A percentile compares a stretch with the other conserved stretches of the same genome.
phyloP scores from a whole-genome alignment of 805 yeast species.

The Danielozyma ontarioensis region DNA sequence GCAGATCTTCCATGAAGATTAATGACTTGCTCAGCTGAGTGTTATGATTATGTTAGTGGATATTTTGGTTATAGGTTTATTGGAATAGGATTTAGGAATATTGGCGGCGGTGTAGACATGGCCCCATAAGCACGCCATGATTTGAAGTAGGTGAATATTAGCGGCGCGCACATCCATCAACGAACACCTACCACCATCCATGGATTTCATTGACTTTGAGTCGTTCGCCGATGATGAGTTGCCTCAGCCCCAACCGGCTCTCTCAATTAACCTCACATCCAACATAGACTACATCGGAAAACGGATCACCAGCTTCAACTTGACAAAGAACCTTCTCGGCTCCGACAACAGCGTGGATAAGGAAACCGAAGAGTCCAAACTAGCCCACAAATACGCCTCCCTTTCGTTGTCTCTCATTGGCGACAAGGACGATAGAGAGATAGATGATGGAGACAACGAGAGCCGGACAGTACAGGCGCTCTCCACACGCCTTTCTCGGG shows the following conservation, averaged over 20 bases:
- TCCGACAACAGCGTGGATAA: constrained; percentile 10
- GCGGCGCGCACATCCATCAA: too few species aligned
- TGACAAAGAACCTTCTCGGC: constrained; percentile 25
- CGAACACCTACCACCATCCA: too few species aligned
- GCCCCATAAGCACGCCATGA: too few species aligned
- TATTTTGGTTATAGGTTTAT: too few species aligned
- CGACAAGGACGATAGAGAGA: constrained; percentile 1
- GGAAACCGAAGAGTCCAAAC: constrained; percentile 6
- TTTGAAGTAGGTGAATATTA: too few species aligned
- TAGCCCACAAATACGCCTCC: constrained; percentile 47
- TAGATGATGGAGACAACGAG: neutral
- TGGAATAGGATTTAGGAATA: too few species aligned
- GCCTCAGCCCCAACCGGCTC: constrained; percentile 42
- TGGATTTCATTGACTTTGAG: constrained; percentile 41
- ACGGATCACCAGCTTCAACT: constrained; percentile 27
- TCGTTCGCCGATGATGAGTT: constrained; percentile 24
- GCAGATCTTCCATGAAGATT: constrained; percentile 21
- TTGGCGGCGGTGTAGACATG: too few species aligned
- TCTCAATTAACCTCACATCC: constrained; percentile 34
- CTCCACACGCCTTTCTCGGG: constrained; percentile 44
- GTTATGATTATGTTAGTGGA: neutral
- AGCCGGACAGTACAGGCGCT: constrained; percentile 9
- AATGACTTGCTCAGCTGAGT: constrained; percentile 20
- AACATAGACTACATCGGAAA: constrained; percentile 32
- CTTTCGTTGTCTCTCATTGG: constrained; percentile 36